Evolutionary conservation across 306 rosid genomes (phyloP), one percentile per base, ranked within the genome.

Genomic region (Lagenaria siceraria): DNA sequence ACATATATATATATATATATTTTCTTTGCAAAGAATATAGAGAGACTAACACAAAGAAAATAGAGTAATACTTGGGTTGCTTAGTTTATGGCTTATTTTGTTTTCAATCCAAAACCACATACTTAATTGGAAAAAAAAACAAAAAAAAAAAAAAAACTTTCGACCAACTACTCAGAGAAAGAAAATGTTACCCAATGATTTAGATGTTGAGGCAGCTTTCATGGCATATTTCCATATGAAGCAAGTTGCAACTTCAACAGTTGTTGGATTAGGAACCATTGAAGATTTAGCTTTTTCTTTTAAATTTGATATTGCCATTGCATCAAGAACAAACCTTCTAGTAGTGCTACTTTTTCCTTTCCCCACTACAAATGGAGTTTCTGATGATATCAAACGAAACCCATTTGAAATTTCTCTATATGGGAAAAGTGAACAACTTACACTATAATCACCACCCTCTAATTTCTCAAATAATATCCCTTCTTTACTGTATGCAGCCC

Each of bases 261-360:
- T 15, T 1, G 85, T 78, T 21, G 84, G 84, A 27, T 63, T 62
- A 10, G 35, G 31, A 35, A 38, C 66, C 31, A 8, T 14, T 1
- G 8, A 0, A 8, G 76, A 72, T 17, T 46, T 35, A 14, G 70
- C 68, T 62, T 63, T 63, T 0, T 14, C 14, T 52, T 60, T 60
- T 5, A 82, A 72, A 3, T 19, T 15, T 3, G 76, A 43, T 14
- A 78, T 56, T 18, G 27, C 25, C 8, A 48, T 11, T 15, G n/a
- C 76, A 17, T 78, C 42, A 29, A 82, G 78, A 38, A 78, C 79
- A 62, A 31, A 78, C 46, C 85, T 82, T 40, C 75, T 82, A 7
- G 40, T 52, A 15, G 48, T 64, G 14, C 7, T 27, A 3, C 4
- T 76, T 55, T 13, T 76, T 56, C 43, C 66, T 65, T 25, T 3